Base-by-base conservation (phyloP, 148 eudicot genomes). In the Vaccinium vitisidaea region DNA sequence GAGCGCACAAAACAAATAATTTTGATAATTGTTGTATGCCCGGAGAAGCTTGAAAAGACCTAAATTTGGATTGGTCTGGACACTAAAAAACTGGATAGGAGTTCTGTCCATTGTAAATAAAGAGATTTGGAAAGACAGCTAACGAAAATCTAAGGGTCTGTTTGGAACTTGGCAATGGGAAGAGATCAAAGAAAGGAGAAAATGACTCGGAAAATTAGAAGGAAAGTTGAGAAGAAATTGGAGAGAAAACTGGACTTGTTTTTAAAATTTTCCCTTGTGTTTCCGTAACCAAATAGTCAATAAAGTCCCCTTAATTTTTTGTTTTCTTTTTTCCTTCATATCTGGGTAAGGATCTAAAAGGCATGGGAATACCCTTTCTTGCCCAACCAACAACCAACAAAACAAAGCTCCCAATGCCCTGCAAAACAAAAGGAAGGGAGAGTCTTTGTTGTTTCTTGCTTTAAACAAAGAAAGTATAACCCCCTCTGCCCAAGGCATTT, bases 361-460 rank as follows among this genome's bases (percentile, higher is more conserved):
- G 88, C 84, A 89, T 87, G 91, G 91, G 83, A 75, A 43, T 21
- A 78, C 79, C 87, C 85, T 52, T 71, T 84, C 59, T 86, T 87
- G 89, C 78, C 88, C 82, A 32, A 21, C 85, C 88, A 89, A 75
- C 89, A 16, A 59, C 88, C 85, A 87, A 83, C 91, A 88, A 89
- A 80, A 85, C 83, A 87, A 79, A 75, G 63, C 48, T 69, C 16
- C 53, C 81, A 77, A 63, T 85, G 70, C 12, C 70, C 87, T 85
- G 73, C 49, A 50, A 71, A 58, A 65, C 63, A 50, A 46, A 84
- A 50, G 77, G 77, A 27, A 52, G 52, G 77, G 25, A 61, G 65
- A 73, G 75, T 77, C 82, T 67, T 65, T 76, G 76, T 23, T 84
- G 87, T 65, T 67, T 63, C 30, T 16, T 63, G 55, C 69, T 14